phyloP scores from a whole-genome alignment of 192 early-diverging fungal species.

The Geranomyces michiganensis region DNA sequence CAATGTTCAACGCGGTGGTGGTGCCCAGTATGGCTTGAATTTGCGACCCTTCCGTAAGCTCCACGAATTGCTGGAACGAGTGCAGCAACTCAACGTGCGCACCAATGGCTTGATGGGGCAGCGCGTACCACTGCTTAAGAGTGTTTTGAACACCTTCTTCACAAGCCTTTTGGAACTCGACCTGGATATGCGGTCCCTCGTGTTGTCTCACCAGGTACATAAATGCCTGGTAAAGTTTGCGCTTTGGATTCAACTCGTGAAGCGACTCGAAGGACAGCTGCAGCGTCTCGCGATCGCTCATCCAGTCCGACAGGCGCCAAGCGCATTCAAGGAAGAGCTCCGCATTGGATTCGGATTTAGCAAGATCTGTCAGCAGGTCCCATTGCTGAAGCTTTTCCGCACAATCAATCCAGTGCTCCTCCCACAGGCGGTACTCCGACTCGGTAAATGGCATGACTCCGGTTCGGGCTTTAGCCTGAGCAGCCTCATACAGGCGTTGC shows the following conservation, averaged over 20 bases:
- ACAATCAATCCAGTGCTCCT: constrained; percentile 92
- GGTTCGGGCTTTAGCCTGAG: constrained; percentile 87
- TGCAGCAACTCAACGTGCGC: constrained; percentile 88
- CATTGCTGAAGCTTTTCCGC: constrained; percentile 94
- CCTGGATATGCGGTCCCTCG: not conserved
- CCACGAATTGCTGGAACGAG: constrained; percentile 95
- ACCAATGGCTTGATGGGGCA: constrained; percentile 82
- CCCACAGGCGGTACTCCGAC: constrained; percentile 96
- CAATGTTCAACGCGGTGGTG: constrained; percentile 84
- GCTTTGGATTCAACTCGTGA: constrained; percentile 67
- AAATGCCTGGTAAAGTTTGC: constrained; percentile 88
- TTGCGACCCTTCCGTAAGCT: constrained; percentile 88
- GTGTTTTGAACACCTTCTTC: constrained; percentile 86
- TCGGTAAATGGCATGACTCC: constrained; percentile 88
- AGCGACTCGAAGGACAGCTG: constrained; percentile 69
- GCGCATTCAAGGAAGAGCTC: constrained; percentile 89
- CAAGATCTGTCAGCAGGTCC: constrained; percentile 93
- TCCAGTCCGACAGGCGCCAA: constrained; percentile 97
- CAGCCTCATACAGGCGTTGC: constrained; percentile 88
- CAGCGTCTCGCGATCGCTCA: constrained; percentile 72
- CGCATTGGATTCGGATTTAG: constrained; percentile 84
- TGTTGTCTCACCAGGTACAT: constrained; percentile 57
- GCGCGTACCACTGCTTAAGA: constrained; percentile 77
- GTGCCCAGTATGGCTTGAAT: constrained; percentile 80
- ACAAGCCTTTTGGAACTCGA: constrained; percentile 71